Evolutionary conservation across 1,284 basidiomycete species (phyloP).

Genomic region (Cryptococcus deneoformans): DNA sequence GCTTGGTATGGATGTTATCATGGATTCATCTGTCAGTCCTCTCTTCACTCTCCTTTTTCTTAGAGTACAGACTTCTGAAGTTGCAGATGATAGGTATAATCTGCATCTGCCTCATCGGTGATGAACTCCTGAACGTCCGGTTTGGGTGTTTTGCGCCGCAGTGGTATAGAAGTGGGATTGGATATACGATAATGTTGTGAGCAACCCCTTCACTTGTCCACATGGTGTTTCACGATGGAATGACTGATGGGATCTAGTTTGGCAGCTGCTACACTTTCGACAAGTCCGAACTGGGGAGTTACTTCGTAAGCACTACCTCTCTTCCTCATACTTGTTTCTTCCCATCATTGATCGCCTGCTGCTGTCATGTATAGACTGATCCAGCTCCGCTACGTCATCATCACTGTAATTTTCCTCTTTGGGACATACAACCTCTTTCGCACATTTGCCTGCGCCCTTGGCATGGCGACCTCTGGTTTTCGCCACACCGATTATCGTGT

Average conservation of each 20-base stretch:
- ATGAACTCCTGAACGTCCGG: slow-evolving; percentile 31
- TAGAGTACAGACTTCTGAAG: neutral
- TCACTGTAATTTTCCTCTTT: slow-evolving; percentile 21
- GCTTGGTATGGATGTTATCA: slow-evolving; percentile 35
- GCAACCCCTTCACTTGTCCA: slow-evolving; percentile 4
- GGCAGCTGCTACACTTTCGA: slow-evolving; percentile 17
- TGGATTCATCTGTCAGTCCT: slow-evolving; percentile 12
- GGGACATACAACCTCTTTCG: slow-evolving; percentile 32
- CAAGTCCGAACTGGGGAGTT: slow-evolving; percentile 28
- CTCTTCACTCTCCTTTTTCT: neutral
- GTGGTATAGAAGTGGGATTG: slow-evolving; percentile 26
- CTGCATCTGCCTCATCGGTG: slow-evolving; percentile 25
- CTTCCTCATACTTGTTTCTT: neutral
- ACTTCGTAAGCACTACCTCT: slow-evolving; percentile 8
- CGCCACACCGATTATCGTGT: slow-evolving; percentile 15
- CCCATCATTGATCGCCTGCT: neutral
- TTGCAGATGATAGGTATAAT: slow-evolving; percentile 15
- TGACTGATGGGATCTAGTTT: slow-evolving; percentile 9
- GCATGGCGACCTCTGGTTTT: slow-evolving; percentile 6
- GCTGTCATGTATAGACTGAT: slow-evolving; percentile 3
- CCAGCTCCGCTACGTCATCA: slow-evolving; percentile 22
- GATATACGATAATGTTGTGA: slow-evolving; percentile 36
- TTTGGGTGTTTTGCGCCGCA: slow-evolving; percentile 34
- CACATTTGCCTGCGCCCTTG: slow-evolving; percentile 7
- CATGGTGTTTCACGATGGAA: neutral